These are phyloP conservation scores for Erigeron philadelphicus DNA, from an alignment of 140 eudicot species.

Conservation along the genomic window DNA sequence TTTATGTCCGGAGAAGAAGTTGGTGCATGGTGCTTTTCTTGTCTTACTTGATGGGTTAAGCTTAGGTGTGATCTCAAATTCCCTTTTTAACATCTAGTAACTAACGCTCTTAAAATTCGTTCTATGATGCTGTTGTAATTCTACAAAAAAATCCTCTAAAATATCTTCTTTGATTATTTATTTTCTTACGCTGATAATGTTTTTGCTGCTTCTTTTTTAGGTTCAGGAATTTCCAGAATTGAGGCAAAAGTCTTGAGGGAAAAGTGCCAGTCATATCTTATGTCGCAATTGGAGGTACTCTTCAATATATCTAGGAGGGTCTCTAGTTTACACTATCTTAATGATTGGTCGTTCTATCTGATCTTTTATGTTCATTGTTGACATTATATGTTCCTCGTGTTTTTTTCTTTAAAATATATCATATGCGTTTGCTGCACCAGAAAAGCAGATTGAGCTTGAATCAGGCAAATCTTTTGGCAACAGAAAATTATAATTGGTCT, in stretches of 20 bases:
- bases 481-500: slow-evolving; percentile 56
- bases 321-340: neutral
- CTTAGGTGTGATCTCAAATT: slow-evolving; percentile 49
- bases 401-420: neutral
- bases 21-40: slow-evolving; percentile 84
- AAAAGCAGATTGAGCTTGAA: slow-evolving; percentile 30
- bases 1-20: slow-evolving; percentile 54
- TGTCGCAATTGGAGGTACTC: slow-evolving; percentile 55
- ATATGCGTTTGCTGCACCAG: slow-evolving; percentile 34
- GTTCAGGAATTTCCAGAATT: slow-evolving; percentile 57
- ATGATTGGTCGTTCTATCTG: neutral
- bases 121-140: neutral
- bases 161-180: neutral
- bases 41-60: slow-evolving; percentile 89
- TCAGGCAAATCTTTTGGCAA: slow-evolving; percentile 28
- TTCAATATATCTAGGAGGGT: neutral
- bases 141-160: neutral
- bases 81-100: slow-evolving; percentile 3
- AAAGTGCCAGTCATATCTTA: slow-evolving; percentile 57
- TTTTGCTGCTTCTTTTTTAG: slow-evolving; percentile 29
- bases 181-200: neutral
- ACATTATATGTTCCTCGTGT: slow-evolving; percentile 4
- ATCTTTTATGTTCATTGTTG: neutral
- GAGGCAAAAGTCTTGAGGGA: slow-evolving; percentile 58
- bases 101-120: neutral